Evolutionary conservation across 495 filamentous ascomycete species (phyloP).

Genomic region (Aspergillus steynii): DNA sequence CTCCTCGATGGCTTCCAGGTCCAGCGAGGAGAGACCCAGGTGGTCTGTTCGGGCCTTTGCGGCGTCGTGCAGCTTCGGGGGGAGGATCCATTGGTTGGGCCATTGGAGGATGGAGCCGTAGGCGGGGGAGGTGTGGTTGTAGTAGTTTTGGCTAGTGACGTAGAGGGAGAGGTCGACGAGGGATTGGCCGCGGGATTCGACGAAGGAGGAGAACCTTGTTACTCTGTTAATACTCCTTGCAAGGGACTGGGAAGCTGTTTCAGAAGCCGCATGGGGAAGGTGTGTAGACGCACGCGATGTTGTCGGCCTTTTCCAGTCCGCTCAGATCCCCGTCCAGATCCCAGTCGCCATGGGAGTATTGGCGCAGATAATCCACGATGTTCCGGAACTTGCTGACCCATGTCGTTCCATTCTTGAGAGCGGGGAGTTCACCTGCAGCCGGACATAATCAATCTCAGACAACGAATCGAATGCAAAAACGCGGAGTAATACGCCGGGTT

Average conservation of each 20-base stretch:
- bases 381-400: slow-evolving; percentile 72
- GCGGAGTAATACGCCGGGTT: slow-evolving; percentile 11
- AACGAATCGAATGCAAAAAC: slow-evolving; percentile 9
- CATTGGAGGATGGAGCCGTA: slow-evolving; percentile 76
- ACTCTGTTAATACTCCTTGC: no score
- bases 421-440: slow-evolving; percentile 68
- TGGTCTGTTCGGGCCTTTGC: slow-evolving; percentile 71
- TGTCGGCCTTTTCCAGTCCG: slow-evolving; percentile 50
- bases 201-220: slow-evolving; percentile 57
- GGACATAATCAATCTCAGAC: slow-evolving; percentile 8
- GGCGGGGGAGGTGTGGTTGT: slow-evolving; percentile 66
- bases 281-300: slow-evolving; percentile 47
- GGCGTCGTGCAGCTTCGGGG: slow-evolving; percentile 62
- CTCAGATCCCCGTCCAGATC: slow-evolving; percentile 53
- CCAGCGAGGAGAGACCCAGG: slow-evolving; percentile 68
- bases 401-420: slow-evolving; percentile 60
- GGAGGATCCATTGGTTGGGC: slow-evolving; percentile 79
- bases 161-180: slow-evolving; percentile 83
- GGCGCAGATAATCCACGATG: slow-evolving; percentile 69
- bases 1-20: slow-evolving; percentile 55
- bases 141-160: slow-evolving; percentile 84
- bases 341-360: slow-evolving; percentile 53
- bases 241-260: no score
- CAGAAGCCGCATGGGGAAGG: background rate
- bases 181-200: slow-evolving; percentile 61